phyloP scores from a whole-genome alignment of 2,329 filamentous ascomycete genomes.

The Drechmeria coniospora region DNA sequence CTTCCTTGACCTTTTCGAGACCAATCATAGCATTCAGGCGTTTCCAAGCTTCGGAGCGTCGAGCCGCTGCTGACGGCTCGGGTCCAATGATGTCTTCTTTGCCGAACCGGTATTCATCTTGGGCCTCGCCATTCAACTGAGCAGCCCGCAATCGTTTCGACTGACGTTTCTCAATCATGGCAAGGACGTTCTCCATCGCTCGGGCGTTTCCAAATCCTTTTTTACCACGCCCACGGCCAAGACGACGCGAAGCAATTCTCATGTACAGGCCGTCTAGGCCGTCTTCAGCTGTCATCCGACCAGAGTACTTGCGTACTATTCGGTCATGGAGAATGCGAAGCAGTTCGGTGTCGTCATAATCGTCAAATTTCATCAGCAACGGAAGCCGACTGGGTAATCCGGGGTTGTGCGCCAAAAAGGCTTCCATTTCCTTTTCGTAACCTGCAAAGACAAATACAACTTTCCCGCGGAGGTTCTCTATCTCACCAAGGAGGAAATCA shows the following conservation, averaged over 20 bases:
- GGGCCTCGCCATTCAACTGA: constrained; percentile 19
- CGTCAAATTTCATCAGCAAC: constrained; percentile 46
- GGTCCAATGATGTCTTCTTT: constrained; percentile 60
- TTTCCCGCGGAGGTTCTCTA: constrained; percentile 56
- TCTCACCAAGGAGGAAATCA: constrained; percentile 55
- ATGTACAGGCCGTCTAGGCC: constrained; percentile 44
- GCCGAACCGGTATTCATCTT: constrained; percentile 44
- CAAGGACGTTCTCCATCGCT: constrained; percentile 46
- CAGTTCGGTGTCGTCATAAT: constrained; percentile 53
- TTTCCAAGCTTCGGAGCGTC: constrained; percentile 37
- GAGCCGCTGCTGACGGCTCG: constrained; percentile 39
- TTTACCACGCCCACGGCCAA: constrained; percentile 45
- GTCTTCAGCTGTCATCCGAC: constrained; percentile 42
- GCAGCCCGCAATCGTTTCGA: constrained; percentile 35
- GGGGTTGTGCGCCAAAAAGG: constrained; percentile 59
- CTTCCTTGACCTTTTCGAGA: constrained; percentile 44
- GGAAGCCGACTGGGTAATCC: constrained; percentile 58
- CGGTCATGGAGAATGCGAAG: constrained; percentile 40
- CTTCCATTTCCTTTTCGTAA: constrained; percentile 61
- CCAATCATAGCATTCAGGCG: constrained; percentile 45
- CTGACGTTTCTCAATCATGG: constrained; percentile 41
- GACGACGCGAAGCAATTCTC: constrained; percentile 43
- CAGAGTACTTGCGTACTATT: constrained; percentile 37
- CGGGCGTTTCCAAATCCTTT: constrained; percentile 63
- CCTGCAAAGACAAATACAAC: constrained; percentile 60